These are phyloP conservation scores for Fraxinus platypoda DNA, from an alignment of 305 asterid genomes.

Conservation along the genomic window DNA sequence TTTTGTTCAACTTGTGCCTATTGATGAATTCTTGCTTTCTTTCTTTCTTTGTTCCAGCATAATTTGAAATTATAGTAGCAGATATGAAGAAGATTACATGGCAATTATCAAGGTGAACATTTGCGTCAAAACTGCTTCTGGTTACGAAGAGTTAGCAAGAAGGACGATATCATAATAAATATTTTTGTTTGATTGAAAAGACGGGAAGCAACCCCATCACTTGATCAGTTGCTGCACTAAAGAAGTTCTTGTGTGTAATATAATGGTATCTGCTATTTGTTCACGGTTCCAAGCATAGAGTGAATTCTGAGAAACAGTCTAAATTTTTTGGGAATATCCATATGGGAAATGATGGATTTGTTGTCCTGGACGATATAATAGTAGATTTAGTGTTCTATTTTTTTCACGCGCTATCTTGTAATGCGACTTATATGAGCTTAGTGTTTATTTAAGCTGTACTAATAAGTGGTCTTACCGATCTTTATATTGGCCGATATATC, in stretches of 20 bases:
- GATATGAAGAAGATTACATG: background rate
- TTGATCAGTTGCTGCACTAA: background rate
- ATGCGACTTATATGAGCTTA: background rate
- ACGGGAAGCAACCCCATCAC: background rate
- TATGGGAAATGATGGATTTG: background rate
- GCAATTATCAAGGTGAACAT: background rate
- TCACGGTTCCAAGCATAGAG: background rate
- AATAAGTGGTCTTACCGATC: background rate
- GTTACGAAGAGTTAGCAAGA: background rate
- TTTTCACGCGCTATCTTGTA: background rate
- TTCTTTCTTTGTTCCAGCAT: conserved; percentile 2
- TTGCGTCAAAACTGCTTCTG: background rate
- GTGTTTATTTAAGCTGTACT: background rate
- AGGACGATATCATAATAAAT: background rate
- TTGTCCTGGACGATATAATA: background rate
- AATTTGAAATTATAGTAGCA: background rate
- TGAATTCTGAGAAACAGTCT: background rate
- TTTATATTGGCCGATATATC: background rate
- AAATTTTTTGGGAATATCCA: background rate
- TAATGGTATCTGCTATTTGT: background rate
- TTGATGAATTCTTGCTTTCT: background rate
- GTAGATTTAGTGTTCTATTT: background rate
- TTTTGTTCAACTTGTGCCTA: background rate
- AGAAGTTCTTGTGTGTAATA: background rate
- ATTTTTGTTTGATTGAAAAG: background rate